Base-by-base conservation (phyloP, 2,329 filamentous ascomycete genomes). In the Ceratocystiopsis brevicomis region DNA sequence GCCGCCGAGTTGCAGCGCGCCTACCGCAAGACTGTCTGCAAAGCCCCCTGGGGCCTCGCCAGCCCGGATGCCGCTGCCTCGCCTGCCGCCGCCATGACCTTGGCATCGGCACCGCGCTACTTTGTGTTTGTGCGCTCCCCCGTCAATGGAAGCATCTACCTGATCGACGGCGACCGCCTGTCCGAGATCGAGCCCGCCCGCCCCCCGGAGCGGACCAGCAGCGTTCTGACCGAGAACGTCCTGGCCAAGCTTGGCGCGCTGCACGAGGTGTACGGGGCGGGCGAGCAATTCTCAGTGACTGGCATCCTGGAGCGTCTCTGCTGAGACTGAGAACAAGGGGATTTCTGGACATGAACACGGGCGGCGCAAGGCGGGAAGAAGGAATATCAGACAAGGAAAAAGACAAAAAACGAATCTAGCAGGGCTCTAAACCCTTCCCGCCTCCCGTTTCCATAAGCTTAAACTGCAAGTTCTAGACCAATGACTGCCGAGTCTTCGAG, bases 1-100 rank as follows among this genome's bases (percentile, higher is more conserved):
- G 45, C 45, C 4, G 25, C 10, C 14, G 38, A 37, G 10, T 42
- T 47, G n/a, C 45, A 41, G 9, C 25, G 41, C 14, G 45, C 38
- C 8, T 47, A 38, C 30, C n/a, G 35, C 18, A 9, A 36, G 10
- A 17, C 45, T 4, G 37, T 44, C 6, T 4, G 6, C 5, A 18
- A 40, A 17, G 36, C 38, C 13, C 8, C 19, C n/a, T 47, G 45
- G 45, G 25, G 25, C 14, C 12, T 6, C 37, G 18, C 11, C 33
- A 3, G 13, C 13, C 33, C 12, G 16, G 18, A 16, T 11, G 35
- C 19, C 33, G 17, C 35, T 3, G 11, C 37, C 19, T 8, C 37
- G 6, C 13, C 16, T 5, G 18, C 33, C 1, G n/a, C 16, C 15
- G 6, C 16, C 6, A 15, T 34, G 25, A 9, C 25, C 6, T 9